phyloP scores from a whole-genome alignment of 2,329 filamentous ascomycete genomes.

The Tympanopsis confertula region DNA sequence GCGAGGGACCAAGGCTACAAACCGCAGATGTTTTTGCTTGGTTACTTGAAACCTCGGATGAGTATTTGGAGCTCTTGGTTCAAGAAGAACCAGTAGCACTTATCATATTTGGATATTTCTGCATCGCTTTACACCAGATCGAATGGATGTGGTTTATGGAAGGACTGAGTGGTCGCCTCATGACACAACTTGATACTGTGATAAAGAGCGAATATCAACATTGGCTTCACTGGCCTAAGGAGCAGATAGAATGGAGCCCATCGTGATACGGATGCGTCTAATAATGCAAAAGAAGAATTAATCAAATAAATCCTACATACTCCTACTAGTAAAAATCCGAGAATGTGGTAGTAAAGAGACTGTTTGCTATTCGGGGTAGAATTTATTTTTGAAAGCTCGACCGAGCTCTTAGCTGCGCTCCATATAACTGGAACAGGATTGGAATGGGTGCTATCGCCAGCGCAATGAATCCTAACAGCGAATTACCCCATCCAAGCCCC shows the following conservation, averaged over 20 bases:
- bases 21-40: background rate
- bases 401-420: too few relatives aligned
- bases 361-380: too few relatives aligned
- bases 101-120: background rate
- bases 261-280: too few relatives aligned
- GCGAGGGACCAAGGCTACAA: too few relatives aligned
- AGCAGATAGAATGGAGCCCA: background rate
- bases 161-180: background rate
- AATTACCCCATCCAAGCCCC: slow-evolving; percentile 49
- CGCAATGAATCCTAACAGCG: slow-evolving; percentile 38
- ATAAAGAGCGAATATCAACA: background rate
- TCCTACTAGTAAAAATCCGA: too few relatives aligned
- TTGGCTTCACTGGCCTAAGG: background rate
- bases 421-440: slow-evolving; percentile 28
- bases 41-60: background rate
- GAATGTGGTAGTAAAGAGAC: too few relatives aligned
- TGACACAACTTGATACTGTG: background rate
- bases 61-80: background rate
- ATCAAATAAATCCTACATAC: too few relatives aligned
- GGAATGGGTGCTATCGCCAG: slow-evolving; percentile 30
- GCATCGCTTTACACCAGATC: background rate
- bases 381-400: too few relatives aligned
- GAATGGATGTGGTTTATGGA: background rate
- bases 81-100: background rate
- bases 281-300: too few relatives aligned